Conservation (phyloP, 164 flowering plant genomes). For the Stephania yunnanensis region DNA sequence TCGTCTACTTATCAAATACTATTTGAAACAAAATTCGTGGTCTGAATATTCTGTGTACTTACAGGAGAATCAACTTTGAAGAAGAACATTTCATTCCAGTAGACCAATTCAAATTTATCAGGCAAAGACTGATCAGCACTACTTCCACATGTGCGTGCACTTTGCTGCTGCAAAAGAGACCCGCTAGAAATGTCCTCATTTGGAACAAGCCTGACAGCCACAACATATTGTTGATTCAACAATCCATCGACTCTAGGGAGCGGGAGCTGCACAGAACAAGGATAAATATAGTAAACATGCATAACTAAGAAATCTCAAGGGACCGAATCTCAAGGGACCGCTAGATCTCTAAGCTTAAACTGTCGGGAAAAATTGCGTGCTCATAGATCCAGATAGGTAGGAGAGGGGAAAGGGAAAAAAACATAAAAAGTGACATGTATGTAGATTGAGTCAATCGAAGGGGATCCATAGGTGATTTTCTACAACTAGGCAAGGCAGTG, state of each 20-base stretch:
- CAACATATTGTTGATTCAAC: slow-evolving; percentile 49
- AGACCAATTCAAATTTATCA: slow-evolving; percentile 43
- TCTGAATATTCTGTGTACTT: slow-evolving; percentile 9
- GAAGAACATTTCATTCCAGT: slow-evolving; percentile 86
- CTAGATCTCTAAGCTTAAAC: neutral
- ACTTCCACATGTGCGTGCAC: slow-evolving; percentile 81
- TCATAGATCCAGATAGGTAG: neutral
- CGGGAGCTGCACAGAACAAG: slow-evolving; percentile 54
- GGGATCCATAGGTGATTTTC: too few species aligned
- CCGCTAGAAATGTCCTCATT: slow-evolving; percentile 26
- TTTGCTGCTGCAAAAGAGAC: slow-evolving; percentile 48
- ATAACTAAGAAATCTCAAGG: neutral
- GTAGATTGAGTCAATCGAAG: too few species aligned
- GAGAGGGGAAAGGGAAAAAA: neutral
- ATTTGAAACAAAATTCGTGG: neutral
- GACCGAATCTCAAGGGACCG: neutral
- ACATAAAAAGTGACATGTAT: too few species aligned
- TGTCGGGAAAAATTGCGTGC: neutral
- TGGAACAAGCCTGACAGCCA: slow-evolving; percentile 50
- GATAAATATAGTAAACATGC: slow-evolving; percentile 4
- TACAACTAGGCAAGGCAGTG: too few species aligned
- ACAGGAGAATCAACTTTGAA: slow-evolving; percentile 82
- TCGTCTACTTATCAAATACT: neutral
- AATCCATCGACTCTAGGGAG: slow-evolving; percentile 46
- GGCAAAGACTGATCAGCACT: slow-evolving; percentile 31